Percentiles rank a stretch among this genome's conserved stretches.
phyloP scores from a whole-genome alignment of 805 yeast genomes.

The Teunomyces tritomae region DNA sequence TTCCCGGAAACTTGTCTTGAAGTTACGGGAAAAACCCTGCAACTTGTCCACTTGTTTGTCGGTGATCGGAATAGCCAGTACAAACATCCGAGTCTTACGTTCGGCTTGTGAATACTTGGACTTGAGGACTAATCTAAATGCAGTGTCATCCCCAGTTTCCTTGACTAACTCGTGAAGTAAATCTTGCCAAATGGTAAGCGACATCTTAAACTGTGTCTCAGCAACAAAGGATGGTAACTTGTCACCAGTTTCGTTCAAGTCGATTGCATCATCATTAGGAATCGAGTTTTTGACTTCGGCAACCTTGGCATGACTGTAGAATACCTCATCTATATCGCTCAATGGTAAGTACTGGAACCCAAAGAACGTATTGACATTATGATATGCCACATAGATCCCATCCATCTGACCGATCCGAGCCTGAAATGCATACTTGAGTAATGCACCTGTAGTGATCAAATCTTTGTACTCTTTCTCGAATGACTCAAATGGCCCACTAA shows the following conservation, averaged over 20 bases:
- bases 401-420: slow-evolving; percentile 97
- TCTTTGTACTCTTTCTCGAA: slow-evolving; percentile 79
- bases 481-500: slow-evolving; percentile 70
- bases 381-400: slow-evolving; percentile 91
- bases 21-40: slow-evolving; percentile 23
- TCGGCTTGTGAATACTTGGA: slow-evolving; percentile 3
- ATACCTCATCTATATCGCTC: slow-evolving; percentile 57
- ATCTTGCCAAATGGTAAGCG: slow-evolving; percentile 23
- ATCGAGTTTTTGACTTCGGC: slow-evolving; percentile 8
- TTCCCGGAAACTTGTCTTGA: slow-evolving; percentile 31
- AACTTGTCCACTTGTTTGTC: slow-evolving; percentile 19
- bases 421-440: slow-evolving; percentile 83
- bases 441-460: slow-evolving; percentile 63
- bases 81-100: slow-evolving; percentile 16
- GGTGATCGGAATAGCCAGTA: slow-evolving; percentile 29
- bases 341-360: slow-evolving; percentile 90
- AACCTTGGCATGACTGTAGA: slow-evolving; percentile 19
- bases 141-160: slow-evolving; percentile 21
- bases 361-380: slow-evolving; percentile 73
- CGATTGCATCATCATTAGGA: slow-evolving; percentile 4
- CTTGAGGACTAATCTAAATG: slow-evolving; percentile 31
- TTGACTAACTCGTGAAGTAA: slow-evolving; percentile 25
- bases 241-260: slow-evolving; percentile 16
- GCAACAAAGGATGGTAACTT: slow-evolving; percentile 52
- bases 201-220: slow-evolving; percentile 59